Conservation (phyloP, 2,329 filamentous ascomycete genomes). For the Fusarium sp. region DNA sequence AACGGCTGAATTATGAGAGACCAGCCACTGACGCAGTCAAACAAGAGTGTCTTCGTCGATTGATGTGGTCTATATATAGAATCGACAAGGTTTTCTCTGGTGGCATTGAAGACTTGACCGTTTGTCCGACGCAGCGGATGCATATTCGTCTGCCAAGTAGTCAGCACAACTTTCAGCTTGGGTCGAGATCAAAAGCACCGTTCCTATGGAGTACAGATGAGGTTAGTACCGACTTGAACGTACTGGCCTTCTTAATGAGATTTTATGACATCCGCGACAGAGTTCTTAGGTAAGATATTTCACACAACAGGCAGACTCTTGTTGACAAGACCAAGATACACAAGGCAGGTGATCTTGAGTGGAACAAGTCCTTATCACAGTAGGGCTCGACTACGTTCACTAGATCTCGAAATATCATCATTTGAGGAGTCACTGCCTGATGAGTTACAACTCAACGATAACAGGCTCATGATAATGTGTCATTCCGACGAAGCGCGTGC, state of each 20-base stretch:
- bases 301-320: fast-evolving
- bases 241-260: slow-evolving; percentile 33
- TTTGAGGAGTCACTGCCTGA: slow-evolving; percentile 36
- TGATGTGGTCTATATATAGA: slow-evolving; percentile 45
- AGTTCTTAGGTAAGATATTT: slow-evolving; percentile 24
- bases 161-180: slow-evolving; percentile 44
- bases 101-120: slow-evolving; percentile 45
- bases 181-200: slow-evolving; percentile 27
- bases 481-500: slow-evolving; percentile 38
- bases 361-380: slow-evolving; percentile 33
- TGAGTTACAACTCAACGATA: slow-evolving; percentile 31
- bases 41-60: slow-evolving; percentile 41
- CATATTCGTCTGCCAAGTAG: slow-evolving; percentile 43
- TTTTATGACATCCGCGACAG: slow-evolving; percentile 41
- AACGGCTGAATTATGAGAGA: slow-evolving; percentile 44
- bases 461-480: slow-evolving; percentile 41
- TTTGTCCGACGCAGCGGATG: slow-evolving; percentile 41
- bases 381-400: slow-evolving; percentile 8
- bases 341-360: slow-evolving; percentile 28
- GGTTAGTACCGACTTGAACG: slow-evolving; percentile 23
- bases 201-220: slow-evolving; percentile 23
- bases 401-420: slow-evolving; percentile 33
- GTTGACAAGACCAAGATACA: slow-evolving; percentile 23
- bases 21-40: slow-evolving; percentile 24
- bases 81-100: slow-evolving; percentile 44